Base-by-base conservation (phyloP, 305 asterid species). In the Plantago lanceolata region DNA sequence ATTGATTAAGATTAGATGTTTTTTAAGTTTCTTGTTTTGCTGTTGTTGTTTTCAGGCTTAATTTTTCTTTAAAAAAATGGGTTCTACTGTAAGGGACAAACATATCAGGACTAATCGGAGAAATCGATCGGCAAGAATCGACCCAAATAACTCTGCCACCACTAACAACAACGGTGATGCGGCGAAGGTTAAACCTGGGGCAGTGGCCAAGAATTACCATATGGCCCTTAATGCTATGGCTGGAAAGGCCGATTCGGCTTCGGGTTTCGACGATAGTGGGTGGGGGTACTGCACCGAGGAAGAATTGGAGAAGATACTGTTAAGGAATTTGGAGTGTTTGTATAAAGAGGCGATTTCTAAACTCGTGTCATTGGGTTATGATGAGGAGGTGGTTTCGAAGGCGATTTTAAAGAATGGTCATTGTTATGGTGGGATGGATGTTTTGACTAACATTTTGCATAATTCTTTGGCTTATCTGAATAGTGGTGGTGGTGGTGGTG, bases 391-490 rank as follows among this genome's bases (percentile, higher is more conserved):
- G 55, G 87, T 82, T 2, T 53, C 84, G 73, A 80, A 75, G 61
- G 95, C 95, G 11, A 71, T 84, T 52, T 66, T 86, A 68, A 86
- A 81, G 72, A 82, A 79, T 47, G 95, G 89, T 48, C 78, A 78
- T 73, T 82, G 85, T 72, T 84, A 84, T 74, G 95, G 95, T 59
- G 87, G 67, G 81, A 83, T 86, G 96, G 98, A 92, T 78, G 93
- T 87, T 33, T 72, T 82, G 68, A 87, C 87, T 17, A 89, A 92
- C 61, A 78, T 91, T 28, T 55, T 88, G 76, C 92, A 83, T 52
- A 91, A 88, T 57, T 69, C 89, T 31, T 61, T 86, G 81, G 81
- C 88, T 62, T 89, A 82, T 75, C 66, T 88, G 65, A 85, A 74
- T 64, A 35, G 9, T 77, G 72, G n/a, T n/a, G n/a, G n/a, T n/a